A percentile compares a stretch with the other conserved stretches of the same genome.
Evolutionary conservation across 768 basidiomycete species (phyloP).

Genomic region (Hypholoma fasciculare): DNA sequence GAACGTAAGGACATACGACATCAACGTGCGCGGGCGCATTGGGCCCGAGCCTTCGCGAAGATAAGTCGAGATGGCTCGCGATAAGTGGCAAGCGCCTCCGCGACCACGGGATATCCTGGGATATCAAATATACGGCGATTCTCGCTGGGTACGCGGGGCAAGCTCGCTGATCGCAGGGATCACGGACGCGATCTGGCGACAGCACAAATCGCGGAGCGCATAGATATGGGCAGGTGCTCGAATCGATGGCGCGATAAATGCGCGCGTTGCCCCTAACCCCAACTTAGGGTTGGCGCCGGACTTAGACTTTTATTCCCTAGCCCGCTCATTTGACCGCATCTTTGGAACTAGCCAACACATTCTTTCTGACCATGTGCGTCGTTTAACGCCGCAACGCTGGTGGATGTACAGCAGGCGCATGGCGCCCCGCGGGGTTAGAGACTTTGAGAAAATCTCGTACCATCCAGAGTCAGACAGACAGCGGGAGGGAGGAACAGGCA

Average conservation of each 20-base stretch:
- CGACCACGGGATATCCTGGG: no score
- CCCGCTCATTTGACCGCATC: background rate
- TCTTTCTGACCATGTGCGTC: background rate
- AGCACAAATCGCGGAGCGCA: background rate
- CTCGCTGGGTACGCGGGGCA: background rate
- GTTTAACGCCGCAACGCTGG: background rate
- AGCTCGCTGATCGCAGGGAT: background rate
- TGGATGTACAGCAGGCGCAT: background rate
- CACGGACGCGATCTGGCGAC: background rate
- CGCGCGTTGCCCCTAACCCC: background rate
- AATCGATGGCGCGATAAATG: background rate
- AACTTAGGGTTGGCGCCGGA: background rate
- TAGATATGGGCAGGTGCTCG: background rate
- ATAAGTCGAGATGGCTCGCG: background rate
- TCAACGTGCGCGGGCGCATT: conserved; percentile 8
- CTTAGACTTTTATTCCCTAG: background rate
- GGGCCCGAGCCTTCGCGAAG: background rate
- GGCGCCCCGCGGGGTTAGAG: background rate
- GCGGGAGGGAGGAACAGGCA: background rate
- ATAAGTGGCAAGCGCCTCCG: no score
- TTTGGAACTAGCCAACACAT: background rate
- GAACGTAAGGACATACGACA: background rate
- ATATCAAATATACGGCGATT: background rate
- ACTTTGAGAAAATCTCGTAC: background rate
- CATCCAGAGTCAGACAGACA: background rate